Evolutionary conservation across 2,329 filamentous ascomycete species (phyloP).

Genomic region (Talaromyces sp.): DNA sequence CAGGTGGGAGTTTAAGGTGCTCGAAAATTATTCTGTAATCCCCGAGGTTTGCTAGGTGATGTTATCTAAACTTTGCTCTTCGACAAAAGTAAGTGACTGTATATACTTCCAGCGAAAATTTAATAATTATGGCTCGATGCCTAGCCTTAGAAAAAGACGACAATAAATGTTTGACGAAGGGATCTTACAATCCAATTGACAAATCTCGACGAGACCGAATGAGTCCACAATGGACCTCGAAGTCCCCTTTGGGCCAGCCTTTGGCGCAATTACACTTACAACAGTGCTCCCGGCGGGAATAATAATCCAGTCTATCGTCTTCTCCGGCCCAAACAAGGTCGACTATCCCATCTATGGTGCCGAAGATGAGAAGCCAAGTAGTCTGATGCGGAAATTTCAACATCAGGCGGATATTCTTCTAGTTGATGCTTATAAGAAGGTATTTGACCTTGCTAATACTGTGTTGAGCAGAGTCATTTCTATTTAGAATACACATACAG

Average conservation of each 20-base stretch:
- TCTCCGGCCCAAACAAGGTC: not conserved
- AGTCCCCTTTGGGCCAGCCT: not conserved
- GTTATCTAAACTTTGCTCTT: not conserved
- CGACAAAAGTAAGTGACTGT: no score
- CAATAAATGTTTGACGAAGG: not conserved
- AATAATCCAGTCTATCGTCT: not conserved
- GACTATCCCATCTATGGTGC: slow-evolving; percentile 4
- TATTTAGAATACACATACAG: not conserved
- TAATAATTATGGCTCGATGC: not conserved
- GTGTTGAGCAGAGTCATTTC: not conserved
- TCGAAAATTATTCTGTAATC: not conserved
- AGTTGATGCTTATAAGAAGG: slow-evolving; percentile 5
- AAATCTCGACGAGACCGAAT: not conserved
- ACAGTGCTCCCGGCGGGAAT: not conserved
- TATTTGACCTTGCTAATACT: not conserved
- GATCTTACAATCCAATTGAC: not conserved
- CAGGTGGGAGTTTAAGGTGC: not conserved
- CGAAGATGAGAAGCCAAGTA: not conserved
- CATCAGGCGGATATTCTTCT: slow-evolving; percentile 1
- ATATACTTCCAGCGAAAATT: not conserved
- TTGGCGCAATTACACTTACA: not conserved
- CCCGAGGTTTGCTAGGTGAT: not conserved
- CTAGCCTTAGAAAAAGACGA: not conserved
- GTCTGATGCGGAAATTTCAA: slow-evolving; percentile 7
- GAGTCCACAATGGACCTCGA: not conserved